Evolutionary conservation across 352 stramenopile genomes (phyloP).

Genomic region (Globisporangium ultimum): DNA sequence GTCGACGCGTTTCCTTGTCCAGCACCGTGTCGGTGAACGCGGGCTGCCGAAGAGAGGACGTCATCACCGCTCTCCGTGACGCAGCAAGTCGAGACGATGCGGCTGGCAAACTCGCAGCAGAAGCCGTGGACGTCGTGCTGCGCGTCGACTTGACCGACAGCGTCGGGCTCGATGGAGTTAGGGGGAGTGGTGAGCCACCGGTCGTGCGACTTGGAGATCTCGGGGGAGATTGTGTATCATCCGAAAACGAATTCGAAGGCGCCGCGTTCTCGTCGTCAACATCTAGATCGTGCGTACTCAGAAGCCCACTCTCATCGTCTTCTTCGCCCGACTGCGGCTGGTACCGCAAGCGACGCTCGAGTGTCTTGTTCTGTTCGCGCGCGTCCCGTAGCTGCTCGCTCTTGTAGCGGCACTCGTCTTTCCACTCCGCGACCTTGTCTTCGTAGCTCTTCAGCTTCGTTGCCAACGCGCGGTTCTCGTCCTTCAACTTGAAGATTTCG

Average conservation of each 20-base stretch:
- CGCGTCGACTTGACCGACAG: constrained; percentile 41
- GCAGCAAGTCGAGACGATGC: constrained; percentile 9
- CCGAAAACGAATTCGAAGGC: constrained; percentile 7
- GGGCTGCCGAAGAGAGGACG: constrained; percentile 2
- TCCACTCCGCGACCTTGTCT: constrained; percentile 33
- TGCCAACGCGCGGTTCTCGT: constrained; percentile 53
- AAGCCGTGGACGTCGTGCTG: constrained; percentile 42
- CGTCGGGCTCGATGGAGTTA: constrained; percentile 32
- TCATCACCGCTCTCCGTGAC: background rate
- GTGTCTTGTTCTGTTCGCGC: constrained; percentile 33
- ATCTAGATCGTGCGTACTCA: no score
- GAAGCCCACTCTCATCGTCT: background rate
- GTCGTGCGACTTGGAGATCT: constrained; percentile 5
- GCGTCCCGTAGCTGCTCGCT: constrained; percentile 40
- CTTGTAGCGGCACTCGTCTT: constrained; percentile 46
- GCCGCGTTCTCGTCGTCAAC: constrained; percentile 21
- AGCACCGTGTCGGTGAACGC: constrained; percentile 14
- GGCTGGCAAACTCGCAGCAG: constrained; percentile 22
- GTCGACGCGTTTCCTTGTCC: constrained; percentile 28
- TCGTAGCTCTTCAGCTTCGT: constrained; percentile 28
- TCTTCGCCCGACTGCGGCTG: constrained; percentile 23
- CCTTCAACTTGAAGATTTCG: constrained; percentile 66
- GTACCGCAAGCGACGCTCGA: constrained; percentile 45
- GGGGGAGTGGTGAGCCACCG: background rate
- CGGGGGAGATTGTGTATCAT: constrained; percentile 11